These are phyloP conservation scores for Lentinus tigrinus DNA, from an alignment of 768 basidiomycete species.

Conservation along the genomic window DNA sequence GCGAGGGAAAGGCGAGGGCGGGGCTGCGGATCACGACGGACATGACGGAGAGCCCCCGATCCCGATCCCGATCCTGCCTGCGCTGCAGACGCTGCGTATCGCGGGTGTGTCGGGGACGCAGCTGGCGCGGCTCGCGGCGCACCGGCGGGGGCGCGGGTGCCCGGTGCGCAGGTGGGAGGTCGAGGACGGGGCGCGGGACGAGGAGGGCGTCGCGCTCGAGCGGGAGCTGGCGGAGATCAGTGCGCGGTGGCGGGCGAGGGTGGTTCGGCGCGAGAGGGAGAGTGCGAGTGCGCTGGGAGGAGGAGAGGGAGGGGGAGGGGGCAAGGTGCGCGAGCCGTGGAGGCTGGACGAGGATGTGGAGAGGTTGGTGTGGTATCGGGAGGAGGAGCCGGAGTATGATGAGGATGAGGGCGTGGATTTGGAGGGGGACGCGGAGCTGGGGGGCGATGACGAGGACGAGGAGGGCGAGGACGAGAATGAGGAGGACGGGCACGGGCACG, in stretches of 20 bases:
- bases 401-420: conserved; percentile 18
- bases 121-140: conserved; percentile 15
- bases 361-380: conserved; percentile 21
- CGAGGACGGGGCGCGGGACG: conserved; percentile 20
- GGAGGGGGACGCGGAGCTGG: conserved; percentile 17
- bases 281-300: not conserved
- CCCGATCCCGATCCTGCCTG: conserved; percentile 17
- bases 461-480: conserved; percentile 13
- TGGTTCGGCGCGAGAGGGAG: not conserved
- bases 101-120: conserved; percentile 12
- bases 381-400: conserved; percentile 22
- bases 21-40: too few relatives aligned
- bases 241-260: conserved; percentile 7
- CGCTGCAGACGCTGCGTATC: conserved; percentile 16
- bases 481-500: too few relatives aligned
- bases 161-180: conserved; percentile 21
- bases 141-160: conserved; percentile 12
- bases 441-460: conserved; percentile 9
- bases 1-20: too few relatives aligned
- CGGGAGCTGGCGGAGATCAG: not conserved
- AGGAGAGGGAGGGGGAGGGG: not conserved
- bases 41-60: too few relatives aligned
- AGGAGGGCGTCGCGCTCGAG: conserved; percentile 14
- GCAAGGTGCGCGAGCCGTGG: conserved; percentile 6
- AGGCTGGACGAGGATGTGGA: conserved; percentile 18